Percentiles rank a stretch among this genome's conserved stretches.
These are phyloP conservation scores for Salix viminalis DNA, from an alignment of 345 rosid genomes.

Conservation along the genomic window DNA sequence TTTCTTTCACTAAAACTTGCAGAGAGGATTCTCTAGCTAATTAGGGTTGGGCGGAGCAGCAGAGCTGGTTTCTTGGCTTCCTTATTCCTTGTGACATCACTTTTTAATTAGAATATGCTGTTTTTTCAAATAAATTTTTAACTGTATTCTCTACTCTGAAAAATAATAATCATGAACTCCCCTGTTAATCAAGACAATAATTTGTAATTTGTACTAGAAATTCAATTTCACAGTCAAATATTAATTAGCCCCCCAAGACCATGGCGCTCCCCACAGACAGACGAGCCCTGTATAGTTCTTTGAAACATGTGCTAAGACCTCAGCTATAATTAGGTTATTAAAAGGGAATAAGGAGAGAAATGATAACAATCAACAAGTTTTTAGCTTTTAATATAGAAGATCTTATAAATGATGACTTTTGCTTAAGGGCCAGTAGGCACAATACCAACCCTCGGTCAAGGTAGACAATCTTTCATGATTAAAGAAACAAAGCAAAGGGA, in stretches of 20 bases:
- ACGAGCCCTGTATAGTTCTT: not conserved
- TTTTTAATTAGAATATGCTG: too few relatives aligned
- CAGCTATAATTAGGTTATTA: conserved; percentile 18
- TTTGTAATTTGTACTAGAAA: not conserved
- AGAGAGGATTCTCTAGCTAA: too few relatives aligned
- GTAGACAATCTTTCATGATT: conserved; percentile 17
- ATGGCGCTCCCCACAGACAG: not conserved
- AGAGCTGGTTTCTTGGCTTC: too few relatives aligned
- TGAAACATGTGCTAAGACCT: conserved; percentile 4
- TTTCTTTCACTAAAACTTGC: too few relatives aligned
- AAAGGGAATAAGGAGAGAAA: conserved; percentile 6
- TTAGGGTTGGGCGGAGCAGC: too few relatives aligned
- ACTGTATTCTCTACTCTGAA: too few relatives aligned
- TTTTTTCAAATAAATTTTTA: too few relatives aligned
- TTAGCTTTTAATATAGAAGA: not conserved
- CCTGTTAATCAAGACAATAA: not conserved
- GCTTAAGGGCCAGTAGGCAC: conserved; percentile 17
- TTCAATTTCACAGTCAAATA: not conserved
- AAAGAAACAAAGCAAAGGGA: not conserved
- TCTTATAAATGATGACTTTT: not conserved
- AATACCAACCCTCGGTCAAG: conserved; percentile 21
- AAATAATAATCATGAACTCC: too few relatives aligned
- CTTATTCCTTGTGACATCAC: too few relatives aligned
- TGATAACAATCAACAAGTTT: conserved; percentile 13
- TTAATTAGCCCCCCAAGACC: not conserved